Evolutionary conservation across 768 basidiomycete species (phyloP), one percentile per base, ranked within the genome.

Genomic region (Amanita subjunquillea): DNA sequence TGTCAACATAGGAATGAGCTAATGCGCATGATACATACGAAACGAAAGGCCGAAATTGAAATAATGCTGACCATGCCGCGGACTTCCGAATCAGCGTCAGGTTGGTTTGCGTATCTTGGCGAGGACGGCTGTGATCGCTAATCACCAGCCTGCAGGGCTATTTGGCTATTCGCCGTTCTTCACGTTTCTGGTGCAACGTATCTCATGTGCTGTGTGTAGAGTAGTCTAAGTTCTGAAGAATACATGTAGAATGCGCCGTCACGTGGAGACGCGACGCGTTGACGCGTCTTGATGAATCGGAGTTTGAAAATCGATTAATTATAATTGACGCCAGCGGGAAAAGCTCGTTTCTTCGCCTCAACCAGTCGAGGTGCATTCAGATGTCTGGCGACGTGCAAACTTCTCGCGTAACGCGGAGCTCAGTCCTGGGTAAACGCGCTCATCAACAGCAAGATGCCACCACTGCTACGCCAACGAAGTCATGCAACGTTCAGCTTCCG

Each of bases 1-100:
- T 51, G 43, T 46, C 51, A 51, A 48, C 36, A 6, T 63, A 94
- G 92, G 67, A 83, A 80, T 57, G 91, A 95, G 60, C 78, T 97
- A 2, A 74, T 74, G 64, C 73, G 80, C 57, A 90, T 96, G 78
- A 66, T 97, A 34, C 82, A 87, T 61, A 72, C 69, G 4, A 79
- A 88, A n/a, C 80, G 83, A 42, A 97, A 97, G 67, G 94, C 94
- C 3, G 95, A 98, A 67, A 94, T 94, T 44, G 91, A 98, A 63
- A 73, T 88, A 39, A 62, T 90, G 6, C 25, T 38, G 32, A 54
- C 15, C 23, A 22, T 48, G 39, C 39, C 40, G 38, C 44, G 20
- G 30, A 50, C 36, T 36, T 41, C n/a, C 39, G 46, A 34, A 42
- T 43, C 17, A 40, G 30, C 48, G 27, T 36, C 36, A 44, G 41